These are phyloP conservation scores for Cutaneotrichosporon spelunceum DNA, from an alignment of 1,284 basidiomycete genomes.

Conservation along the genomic window DNA sequence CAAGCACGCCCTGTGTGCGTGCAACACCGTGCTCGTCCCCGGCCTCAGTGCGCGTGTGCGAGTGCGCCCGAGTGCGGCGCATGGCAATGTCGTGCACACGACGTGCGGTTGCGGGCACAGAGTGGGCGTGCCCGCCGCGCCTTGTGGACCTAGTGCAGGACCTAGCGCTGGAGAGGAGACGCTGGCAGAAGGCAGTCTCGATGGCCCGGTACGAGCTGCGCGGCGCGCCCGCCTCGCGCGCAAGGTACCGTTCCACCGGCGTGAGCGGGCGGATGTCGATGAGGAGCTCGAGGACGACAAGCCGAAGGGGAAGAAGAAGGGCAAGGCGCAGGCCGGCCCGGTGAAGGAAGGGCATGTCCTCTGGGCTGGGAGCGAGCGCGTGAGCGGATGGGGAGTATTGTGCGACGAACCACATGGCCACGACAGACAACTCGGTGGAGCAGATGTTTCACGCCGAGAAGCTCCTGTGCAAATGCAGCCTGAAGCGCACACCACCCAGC, in stretches of 20 bases:
- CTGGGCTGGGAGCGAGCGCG: conserved; percentile 17
- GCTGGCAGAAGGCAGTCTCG: conserved; percentile 16
- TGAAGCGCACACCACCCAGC: neutral
- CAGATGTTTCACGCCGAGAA: neutral
- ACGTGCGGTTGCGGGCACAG: conserved; percentile 33
- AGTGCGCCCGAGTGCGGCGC: conserved; percentile 16
- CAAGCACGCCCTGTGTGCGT: conserved; percentile 40
- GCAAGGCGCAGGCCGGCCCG: neutral
- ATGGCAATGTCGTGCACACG: conserved; percentile 21
- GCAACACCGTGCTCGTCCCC: conserved; percentile 42
- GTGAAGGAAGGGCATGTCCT: conserved; percentile 13
- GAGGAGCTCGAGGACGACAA: neutral
- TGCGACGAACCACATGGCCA: neutral
- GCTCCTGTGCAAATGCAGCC: neutral
- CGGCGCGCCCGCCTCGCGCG: conserved; percentile 20
- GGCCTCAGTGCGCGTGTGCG: conserved; percentile 40
- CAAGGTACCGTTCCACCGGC: conserved; percentile 30
- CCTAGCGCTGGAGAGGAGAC: neutral
- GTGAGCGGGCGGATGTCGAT: conserved; percentile 16
- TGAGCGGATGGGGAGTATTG: conserved; percentile 19
- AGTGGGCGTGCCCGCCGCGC: conserved; percentile 26
- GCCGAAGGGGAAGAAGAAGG: conserved; percentile 2
- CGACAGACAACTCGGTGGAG: neutral
- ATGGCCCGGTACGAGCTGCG: conserved; percentile 31
- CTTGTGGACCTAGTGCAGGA: neutral